Conservation (phyloP, 805 yeast species). For the Hanseniaspora hatyaiensis region DNA sequence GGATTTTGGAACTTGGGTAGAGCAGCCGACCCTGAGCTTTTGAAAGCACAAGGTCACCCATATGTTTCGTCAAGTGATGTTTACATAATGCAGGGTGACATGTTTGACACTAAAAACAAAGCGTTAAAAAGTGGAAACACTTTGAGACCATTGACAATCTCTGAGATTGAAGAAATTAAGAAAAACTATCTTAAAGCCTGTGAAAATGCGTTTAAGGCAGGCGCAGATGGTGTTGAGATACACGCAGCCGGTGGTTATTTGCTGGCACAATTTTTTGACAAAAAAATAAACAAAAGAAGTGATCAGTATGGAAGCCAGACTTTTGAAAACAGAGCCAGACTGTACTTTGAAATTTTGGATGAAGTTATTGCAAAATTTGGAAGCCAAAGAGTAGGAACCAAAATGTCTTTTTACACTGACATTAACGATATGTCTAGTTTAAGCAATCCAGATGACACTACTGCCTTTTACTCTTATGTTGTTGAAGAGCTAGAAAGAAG, state of each 20-base stretch:
- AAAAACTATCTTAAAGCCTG: constrained; percentile 36
- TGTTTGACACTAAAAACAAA: constrained; percentile 29
- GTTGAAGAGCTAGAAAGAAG: constrained; percentile 33
- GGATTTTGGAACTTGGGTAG: constrained; percentile 45
- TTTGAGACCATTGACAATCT: constrained; percentile 19
- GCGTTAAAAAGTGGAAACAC: constrained; percentile 28
- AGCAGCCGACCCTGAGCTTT: constrained; percentile 31
- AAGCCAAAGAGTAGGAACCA: constrained; percentile 37
- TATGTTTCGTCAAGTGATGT: constrained; percentile 34
- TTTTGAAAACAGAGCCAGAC: constrained; percentile 39
- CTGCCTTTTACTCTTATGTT: constrained; percentile 34
- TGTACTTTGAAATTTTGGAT: constrained; percentile 39
- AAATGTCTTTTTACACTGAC: constrained; percentile 38
- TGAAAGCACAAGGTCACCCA: constrained; percentile 31
- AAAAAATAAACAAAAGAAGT: constrained; percentile 35
- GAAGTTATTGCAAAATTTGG: constrained; percentile 43
- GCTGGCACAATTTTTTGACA: constrained; percentile 43
- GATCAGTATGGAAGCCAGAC: constrained; percentile 44
- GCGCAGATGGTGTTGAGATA: constrained; percentile 52
- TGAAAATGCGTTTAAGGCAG: constrained; percentile 28
- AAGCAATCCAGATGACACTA: constrained; percentile 23
- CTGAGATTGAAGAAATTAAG: constrained; percentile 33
- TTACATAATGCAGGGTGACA: constrained; percentile 21
- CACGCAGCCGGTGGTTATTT: constrained; percentile 61
- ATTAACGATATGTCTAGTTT: constrained; percentile 33